These are phyloP conservation scores for Stentor coeruleus DNA, from an alignment of 73 alveolate genomes.

Conservation along the genomic window DNA sequence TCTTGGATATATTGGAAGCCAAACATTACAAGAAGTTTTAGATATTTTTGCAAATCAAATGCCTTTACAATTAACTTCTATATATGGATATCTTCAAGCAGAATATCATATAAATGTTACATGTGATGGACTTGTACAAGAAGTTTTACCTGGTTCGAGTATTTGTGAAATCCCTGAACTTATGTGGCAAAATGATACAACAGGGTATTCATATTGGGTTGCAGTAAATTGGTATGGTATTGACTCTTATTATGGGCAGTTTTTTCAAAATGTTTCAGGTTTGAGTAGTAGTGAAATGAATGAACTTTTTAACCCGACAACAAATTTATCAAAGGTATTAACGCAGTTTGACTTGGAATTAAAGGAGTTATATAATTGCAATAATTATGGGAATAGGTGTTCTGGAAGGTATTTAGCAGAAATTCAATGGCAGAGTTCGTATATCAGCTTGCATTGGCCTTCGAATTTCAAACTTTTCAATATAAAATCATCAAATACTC, in stretches of 20 bases:
- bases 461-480: not conserved
- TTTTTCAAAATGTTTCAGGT: not conserved
- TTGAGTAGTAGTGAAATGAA: not conserved
- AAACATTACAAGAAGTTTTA: not conserved
- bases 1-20: slow-evolving; percentile 7
- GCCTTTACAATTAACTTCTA: not conserved
- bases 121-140: slow-evolving; percentile 9
- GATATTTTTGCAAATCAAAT: not conserved
- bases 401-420: slow-evolving; percentile 16
- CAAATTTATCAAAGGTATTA: not conserved
- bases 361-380: slow-evolving; percentile 20
- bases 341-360: not conserved
- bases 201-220: not conserved
- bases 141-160: not conserved
- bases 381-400: slow-evolving; percentile 1
- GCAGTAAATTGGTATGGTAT: slow-evolving; percentile 18
- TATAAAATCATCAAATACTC: not conserved
- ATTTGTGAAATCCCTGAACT: not conserved
- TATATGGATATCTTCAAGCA: not conserved
- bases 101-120: not conserved
- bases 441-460: not conserved
- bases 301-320: not conserved
- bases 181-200: not conserved
- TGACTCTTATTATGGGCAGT: not conserved
- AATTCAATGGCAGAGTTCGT: not conserved